Conservation (phyloP, 352 stramenopile species). For the Stramenopiles sp. region DNA sequence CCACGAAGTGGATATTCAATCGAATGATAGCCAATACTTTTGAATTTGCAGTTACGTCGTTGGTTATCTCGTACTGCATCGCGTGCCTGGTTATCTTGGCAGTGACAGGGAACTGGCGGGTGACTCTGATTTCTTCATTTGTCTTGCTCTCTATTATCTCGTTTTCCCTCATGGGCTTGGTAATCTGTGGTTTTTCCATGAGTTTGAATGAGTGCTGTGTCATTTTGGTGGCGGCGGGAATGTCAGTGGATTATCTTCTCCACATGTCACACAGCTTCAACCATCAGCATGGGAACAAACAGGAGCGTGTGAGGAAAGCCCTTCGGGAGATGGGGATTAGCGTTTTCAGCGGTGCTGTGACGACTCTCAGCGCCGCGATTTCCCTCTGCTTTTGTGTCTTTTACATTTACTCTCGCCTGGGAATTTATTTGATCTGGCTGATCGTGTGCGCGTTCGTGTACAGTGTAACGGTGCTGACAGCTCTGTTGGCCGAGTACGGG, state of each 20-base stretch:
- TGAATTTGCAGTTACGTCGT: not conserved
- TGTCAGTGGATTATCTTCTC: slow-evolving; percentile 21
- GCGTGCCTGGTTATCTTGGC: not conserved
- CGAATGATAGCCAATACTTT: not conserved
- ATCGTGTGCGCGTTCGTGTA: not conserved
- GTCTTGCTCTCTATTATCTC: not conserved
- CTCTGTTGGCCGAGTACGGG: not conserved
- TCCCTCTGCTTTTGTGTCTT: not conserved
- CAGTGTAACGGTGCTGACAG: not conserved
- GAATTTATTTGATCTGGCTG: not conserved
- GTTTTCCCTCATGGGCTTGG: not conserved
- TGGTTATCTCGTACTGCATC: not conserved
- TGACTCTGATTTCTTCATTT: not conserved
- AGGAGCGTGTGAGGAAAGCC: not conserved
- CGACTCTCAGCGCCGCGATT: not conserved
- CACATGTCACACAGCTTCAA: slow-evolving; percentile 20
- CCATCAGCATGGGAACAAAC: slow-evolving; percentile 2
- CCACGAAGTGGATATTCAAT: not conserved
- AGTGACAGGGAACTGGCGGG: not conserved
- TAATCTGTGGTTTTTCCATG: not conserved
- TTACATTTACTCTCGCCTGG: not conserved
- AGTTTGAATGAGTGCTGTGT: slow-evolving; percentile 1
- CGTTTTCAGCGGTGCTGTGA: not conserved
- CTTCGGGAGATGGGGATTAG: not conserved
- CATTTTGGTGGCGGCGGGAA: slow-evolving; percentile 13